Evolutionary conservation across 805 yeast genomes (phyloP), one percentile per base, ranked within the genome.

Genomic region (Yamadazyma insecticola): DNA sequence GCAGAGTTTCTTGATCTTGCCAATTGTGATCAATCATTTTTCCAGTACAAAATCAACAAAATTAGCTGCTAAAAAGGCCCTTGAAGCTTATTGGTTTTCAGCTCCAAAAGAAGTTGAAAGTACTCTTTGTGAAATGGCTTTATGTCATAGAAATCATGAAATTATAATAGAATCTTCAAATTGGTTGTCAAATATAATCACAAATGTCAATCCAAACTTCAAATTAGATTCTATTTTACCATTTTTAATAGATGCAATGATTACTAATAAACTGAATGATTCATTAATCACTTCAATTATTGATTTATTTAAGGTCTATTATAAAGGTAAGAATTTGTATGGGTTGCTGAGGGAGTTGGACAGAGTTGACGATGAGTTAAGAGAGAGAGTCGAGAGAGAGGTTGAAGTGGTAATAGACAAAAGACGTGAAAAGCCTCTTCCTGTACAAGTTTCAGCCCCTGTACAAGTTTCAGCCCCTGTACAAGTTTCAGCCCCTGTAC

Each of bases 21-120:
- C 83, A 2, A 62, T 73, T 5, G 42, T 78, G n/a, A 50, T 77
- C 9, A 62, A 61, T 28, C 55, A 68, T 22, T 48, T 78, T 20
- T 28, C 54, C 0, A 44, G 57, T 9, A 46, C 65, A 3, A 26
- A 24, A 14, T n/a, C 19, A n/a, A 13, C 26, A 28, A 26, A 24
- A 14, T n/a, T 14, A n/a, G 13, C 26, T 24, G 72, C 82, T 0
- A 64, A 60, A 32, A 63, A 66, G 31, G 72, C 81, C 0, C 46
- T 77, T 20, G 72, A 71, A 36, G 72, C 71, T 0, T 76, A 67
- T 40, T 75, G 80, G 77, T 57, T 70, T 15, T 63, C 70, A n/a
- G 59, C 72, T 1, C 73, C 78, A 0, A 41, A 50, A 2, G 63
- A 62, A 12, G 77, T 74, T 17, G 78, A 75, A 37, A 45, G 44